Conservation (phyloP, 1,139 yeast species). For the Saccharomycopsis hybrid region DNA sequence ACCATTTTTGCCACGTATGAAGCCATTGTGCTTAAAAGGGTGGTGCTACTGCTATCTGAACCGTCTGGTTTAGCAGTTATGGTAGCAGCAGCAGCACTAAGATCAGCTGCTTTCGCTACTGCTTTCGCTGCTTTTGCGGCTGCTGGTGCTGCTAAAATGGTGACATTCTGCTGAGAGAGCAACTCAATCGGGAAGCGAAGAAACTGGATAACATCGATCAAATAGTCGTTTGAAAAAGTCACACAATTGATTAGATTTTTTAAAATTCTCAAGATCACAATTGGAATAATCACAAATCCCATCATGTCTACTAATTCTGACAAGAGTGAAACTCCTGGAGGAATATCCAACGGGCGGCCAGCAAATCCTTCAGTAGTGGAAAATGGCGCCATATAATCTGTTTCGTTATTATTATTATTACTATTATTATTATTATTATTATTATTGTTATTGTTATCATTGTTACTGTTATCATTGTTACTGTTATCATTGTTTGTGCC, state of each 20-base stretch:
- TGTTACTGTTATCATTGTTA: not conserved
- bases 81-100: not conserved
- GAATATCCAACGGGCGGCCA: not conserved
- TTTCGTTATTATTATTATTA: not conserved
- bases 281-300: constrained; percentile 14
- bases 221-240: constrained; percentile 18
- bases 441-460: not conserved
- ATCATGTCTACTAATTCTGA: constrained; percentile 13
- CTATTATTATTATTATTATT: not conserved
- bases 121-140: not conserved
- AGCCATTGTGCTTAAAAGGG: not conserved
- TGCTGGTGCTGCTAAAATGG: not conserved
- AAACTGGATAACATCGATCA: constrained; percentile 16
- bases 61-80: not conserved
- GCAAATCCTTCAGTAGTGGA: not conserved
- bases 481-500: not conserved
- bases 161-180: constrained; percentile 6
- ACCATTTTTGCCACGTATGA: not conserved
- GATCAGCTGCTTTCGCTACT: not conserved
- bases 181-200: constrained; percentile 9
- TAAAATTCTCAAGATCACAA: constrained; percentile 10
- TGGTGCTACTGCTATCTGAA: not conserved
- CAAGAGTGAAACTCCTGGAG: not conserved
- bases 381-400: not conserved
- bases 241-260: constrained; percentile 13